Evolutionary conservation across 345 rosid genomes (phyloP).

Genomic region (rapeseed (Brassica napus)): DNA sequence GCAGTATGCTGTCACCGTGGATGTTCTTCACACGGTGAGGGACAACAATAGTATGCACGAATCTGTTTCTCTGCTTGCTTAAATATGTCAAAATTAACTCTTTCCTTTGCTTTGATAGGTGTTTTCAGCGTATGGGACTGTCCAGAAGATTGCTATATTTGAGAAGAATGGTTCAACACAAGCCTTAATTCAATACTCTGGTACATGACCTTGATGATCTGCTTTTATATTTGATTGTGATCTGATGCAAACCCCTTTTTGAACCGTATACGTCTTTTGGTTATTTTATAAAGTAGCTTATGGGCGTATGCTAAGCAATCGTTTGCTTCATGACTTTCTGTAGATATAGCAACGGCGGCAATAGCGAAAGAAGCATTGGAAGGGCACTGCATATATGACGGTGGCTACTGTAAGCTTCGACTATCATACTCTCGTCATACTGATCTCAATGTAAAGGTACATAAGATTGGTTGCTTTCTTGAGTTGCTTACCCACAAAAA

Average conservation of each 20-base stretch:
- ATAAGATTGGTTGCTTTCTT: slow-evolving; percentile 56
- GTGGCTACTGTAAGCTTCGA: slow-evolving; percentile 99
- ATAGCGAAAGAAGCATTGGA: slow-evolving; percentile 89
- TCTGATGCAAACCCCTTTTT: not conserved
- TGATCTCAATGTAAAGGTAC: slow-evolving; percentile 99
- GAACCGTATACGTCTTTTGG: not conserved
- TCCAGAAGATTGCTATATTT: slow-evolving; percentile 93
- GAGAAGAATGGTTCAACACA: slow-evolving; percentile 97
- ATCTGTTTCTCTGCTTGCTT: slow-evolving; percentile 3
- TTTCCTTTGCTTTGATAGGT: slow-evolving; percentile 48
- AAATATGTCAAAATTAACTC: not conserved
- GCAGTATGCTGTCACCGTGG: slow-evolving; percentile 97
- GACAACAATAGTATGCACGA: slow-evolving; percentile 19
- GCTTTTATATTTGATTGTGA: slow-evolving; percentile 7
- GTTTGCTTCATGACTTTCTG: slow-evolving; percentile 24
- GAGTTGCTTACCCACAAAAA: slow-evolving; percentile 30
- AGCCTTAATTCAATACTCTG: slow-evolving; percentile 88
- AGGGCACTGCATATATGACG: slow-evolving; percentile 99
- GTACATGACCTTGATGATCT: slow-evolving; percentile 45
- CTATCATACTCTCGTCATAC: slow-evolving; percentile 99
- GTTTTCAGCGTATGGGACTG: slow-evolving; percentile 83
- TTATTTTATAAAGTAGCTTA: not conserved
- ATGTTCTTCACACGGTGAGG: slow-evolving; percentile 83
- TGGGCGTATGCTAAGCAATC: not conserved
- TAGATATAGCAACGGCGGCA: slow-evolving; percentile 80